Evolutionary conservation across 1,284 basidiomycete genomes (phyloP).

Genomic region (Gomphus sp.): DNA sequence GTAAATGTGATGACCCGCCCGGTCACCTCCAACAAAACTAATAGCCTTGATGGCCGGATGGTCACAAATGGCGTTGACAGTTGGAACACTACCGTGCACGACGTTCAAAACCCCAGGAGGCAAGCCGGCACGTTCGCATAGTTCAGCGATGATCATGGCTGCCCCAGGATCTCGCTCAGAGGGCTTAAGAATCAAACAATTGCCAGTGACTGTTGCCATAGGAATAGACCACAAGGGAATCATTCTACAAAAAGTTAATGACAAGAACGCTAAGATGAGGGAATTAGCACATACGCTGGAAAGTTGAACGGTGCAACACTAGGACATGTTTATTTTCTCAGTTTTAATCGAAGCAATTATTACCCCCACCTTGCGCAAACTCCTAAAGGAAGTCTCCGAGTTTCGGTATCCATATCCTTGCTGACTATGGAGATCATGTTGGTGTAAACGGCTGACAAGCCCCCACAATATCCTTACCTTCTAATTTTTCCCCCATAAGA

Average conservation of each 20-base stretch:
- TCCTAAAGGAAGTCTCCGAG: slow-evolving; percentile 69
- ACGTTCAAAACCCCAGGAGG: slow-evolving; percentile 80
- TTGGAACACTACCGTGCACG: slow-evolving; percentile 83
- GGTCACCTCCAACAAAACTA: slow-evolving; percentile 95
- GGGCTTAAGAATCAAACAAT: slow-evolving; percentile 92
- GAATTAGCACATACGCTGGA: slow-evolving; percentile 58
- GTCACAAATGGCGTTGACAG: slow-evolving; percentile 93
- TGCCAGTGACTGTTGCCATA: slow-evolving; percentile 83
- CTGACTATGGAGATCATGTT: slow-evolving; percentile 45
- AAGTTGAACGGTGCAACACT: slow-evolving; percentile 92
- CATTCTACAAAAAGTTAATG: slow-evolving; percentile 51
- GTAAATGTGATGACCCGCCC: slow-evolving; percentile 91
- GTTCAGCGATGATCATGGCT: slow-evolving; percentile 94
- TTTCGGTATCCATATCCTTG: slow-evolving; percentile 96
- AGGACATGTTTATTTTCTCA: slow-evolving; percentile 14
- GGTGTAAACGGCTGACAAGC: not conserved
- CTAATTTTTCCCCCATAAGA: slow-evolving; percentile 84
- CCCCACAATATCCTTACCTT: slow-evolving; percentile 40
- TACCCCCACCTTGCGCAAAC: slow-evolving; percentile 58
- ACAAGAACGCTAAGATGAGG: slow-evolving; percentile 6
- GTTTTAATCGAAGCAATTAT: not conserved
- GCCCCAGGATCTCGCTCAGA: slow-evolving; percentile 96
- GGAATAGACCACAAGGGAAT: slow-evolving; percentile 96
- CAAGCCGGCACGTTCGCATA: slow-evolving; percentile 78
- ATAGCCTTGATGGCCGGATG: slow-evolving; percentile 88